Percentiles rank a stretch among this genome's conserved stretches.
Evolutionary conservation across 176 grass and related monocot species (phyloP).

Genomic region (Phoenix dactylifera): DNA sequence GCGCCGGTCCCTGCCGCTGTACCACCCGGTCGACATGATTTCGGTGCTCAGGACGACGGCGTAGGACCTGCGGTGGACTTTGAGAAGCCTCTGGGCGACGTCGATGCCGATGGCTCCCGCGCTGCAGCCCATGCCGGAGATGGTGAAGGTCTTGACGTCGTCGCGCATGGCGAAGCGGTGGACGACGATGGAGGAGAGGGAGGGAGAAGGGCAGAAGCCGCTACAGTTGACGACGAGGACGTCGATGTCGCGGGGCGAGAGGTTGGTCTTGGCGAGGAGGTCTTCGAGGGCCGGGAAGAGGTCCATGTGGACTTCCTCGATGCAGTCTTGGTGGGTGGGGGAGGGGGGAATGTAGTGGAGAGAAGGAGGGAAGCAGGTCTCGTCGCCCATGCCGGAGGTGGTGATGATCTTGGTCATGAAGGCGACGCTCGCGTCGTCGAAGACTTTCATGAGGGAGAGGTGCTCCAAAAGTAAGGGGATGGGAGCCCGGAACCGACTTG

Average conservation of each 20-base stretch:
- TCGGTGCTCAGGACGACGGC: conserved; percentile 68
- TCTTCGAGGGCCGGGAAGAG: conserved; percentile 43
- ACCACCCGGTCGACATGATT: conserved; percentile 66
- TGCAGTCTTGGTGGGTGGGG: conserved; percentile 25
- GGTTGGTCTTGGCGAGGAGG: conserved; percentile 40
- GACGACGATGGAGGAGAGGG: conserved; percentile 45
- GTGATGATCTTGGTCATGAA: conserved; percentile 62
- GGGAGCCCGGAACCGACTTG: conserved; percentile 28
- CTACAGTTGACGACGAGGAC: conserved; percentile 64
- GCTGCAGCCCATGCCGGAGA: conserved; percentile 81
- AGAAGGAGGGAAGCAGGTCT: conserved; percentile 57
- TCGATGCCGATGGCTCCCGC: conserved; percentile 46
- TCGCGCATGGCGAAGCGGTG: conserved; percentile 35
- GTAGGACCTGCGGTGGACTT: conserved; percentile 14
- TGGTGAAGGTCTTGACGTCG: conserved; percentile 46
- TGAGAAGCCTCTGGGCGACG: conserved; percentile 26
- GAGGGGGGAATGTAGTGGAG: conserved; percentile 52
- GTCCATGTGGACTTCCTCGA: conserved; percentile 36
- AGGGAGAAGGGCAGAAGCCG: conserved; percentile 40
- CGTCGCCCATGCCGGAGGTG: conserved; percentile 63
- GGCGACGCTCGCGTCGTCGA: conserved; percentile 52
- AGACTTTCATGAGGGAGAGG: conserved; percentile 43
- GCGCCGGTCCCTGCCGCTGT: conserved; percentile 38
- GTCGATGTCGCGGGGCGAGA: conserved; percentile 34
- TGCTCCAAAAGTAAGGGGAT: background rate